Evolutionary conservation across 164 flowering plant species (phyloP).

Genomic region (Taxillus chinensis): DNA sequence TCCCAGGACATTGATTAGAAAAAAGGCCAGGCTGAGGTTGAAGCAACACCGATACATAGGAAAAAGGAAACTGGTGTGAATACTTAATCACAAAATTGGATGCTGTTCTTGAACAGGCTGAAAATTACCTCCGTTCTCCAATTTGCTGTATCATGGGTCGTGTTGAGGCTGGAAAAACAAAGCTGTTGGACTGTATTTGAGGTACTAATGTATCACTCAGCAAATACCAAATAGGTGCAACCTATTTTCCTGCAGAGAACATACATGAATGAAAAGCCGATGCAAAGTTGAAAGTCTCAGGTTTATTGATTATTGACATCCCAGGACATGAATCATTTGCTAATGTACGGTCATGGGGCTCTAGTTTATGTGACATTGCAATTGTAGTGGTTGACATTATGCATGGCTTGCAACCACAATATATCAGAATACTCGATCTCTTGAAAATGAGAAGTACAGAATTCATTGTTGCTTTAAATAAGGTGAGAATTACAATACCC

Average conservation of each 20-base stretch:
- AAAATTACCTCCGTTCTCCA: constrained; percentile 75
- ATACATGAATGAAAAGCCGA: constrained; percentile 91
- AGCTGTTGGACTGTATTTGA: constrained; percentile 90
- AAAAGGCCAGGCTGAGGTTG: constrained; percentile 22
- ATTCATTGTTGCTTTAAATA: constrained; percentile 89
- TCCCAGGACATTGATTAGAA: constrained; percentile 22
- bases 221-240: constrained; percentile 99
- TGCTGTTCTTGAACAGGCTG: constrained; percentile 27
- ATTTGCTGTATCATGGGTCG: constrained; percentile 99
- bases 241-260: constrained; percentile 91
- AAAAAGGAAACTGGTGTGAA: constrained; percentile 26
- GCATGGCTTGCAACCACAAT: constrained; percentile 98
- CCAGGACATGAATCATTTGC: constrained; percentile 98
- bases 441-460: constrained; percentile 92
- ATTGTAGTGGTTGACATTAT: constrained; percentile 95
- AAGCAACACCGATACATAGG: constrained; percentile 19
- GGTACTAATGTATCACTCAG: constrained; percentile 98
- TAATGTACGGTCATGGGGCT: constrained; percentile 90
- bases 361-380: constrained; percentile 96
- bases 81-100: constrained; percentile 23
- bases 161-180: constrained; percentile 98
- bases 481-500: constrained; percentile 31
- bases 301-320: constrained; percentile 89
- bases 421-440: constrained; percentile 89
- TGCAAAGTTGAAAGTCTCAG: constrained; percentile 86